These are phyloP conservation scores for Melampsora americana DNA, from an alignment of 1,284 basidiomycete genomes.

Conservation along the genomic window DNA sequence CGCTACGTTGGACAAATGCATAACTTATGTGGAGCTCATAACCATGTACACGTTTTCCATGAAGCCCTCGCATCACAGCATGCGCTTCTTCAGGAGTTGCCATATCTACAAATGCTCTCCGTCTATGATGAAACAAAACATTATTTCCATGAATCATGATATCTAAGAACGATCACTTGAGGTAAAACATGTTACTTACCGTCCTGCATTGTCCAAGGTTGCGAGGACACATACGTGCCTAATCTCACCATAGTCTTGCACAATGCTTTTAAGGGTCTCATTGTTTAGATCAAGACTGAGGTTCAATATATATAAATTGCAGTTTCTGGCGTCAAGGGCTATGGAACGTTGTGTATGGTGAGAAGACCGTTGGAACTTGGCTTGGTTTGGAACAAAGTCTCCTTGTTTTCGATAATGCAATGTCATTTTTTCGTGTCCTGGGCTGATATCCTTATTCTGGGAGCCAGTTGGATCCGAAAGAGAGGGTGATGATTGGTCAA, in stretches of 20 bases:
- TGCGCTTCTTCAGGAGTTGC: slow-evolving; percentile 39
- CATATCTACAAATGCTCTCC: slow-evolving; percentile 44
- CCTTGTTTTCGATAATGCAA: background rate
- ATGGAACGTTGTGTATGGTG: background rate
- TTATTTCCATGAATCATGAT: too few relatives aligned
- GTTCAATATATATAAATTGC: slow-evolving; percentile 40
- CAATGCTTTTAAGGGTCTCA: slow-evolving; percentile 27
- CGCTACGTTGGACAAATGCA: slow-evolving; percentile 44
- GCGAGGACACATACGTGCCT: slow-evolving; percentile 44
- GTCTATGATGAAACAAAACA: slow-evolving; percentile 12
- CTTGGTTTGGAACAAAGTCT: background rate
- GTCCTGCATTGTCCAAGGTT: slow-evolving; percentile 41
- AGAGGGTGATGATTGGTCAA: background rate
- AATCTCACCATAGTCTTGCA: slow-evolving; percentile 27
- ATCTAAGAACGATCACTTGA: background rate
- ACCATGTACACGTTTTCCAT: slow-evolving; percentile 39
- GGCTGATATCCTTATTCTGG: background rate
- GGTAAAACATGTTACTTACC: slow-evolving; percentile 7
- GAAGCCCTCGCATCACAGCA: slow-evolving; percentile 28
- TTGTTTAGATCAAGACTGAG: slow-evolving; percentile 42
- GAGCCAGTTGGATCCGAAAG: background rate
- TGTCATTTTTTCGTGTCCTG: background rate
- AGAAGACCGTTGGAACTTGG: background rate
- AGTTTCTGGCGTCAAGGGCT: slow-evolving; percentile 21
- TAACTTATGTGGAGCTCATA: slow-evolving; percentile 42